Evolutionary conservation across 1,284 basidiomycete genomes (phyloP).

Genomic region (Fomitopsis pinicola): DNA sequence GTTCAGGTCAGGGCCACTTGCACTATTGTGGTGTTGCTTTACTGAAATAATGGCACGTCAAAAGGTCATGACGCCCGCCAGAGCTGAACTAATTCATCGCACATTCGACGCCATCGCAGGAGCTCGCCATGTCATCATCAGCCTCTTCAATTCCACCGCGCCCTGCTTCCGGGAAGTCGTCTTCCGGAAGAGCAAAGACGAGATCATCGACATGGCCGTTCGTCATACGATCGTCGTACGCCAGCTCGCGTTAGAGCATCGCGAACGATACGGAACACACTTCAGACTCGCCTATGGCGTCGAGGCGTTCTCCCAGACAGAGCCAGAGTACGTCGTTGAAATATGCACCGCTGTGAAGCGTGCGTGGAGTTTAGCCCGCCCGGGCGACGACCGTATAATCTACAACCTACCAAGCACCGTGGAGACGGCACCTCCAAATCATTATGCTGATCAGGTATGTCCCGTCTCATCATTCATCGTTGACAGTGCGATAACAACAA

Average conservation of each 20-base stretch:
- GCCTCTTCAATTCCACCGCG: constrained; percentile 99
- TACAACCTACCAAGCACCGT: constrained; percentile 99
- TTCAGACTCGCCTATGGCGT: constrained; percentile 99
- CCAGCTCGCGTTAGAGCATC: constrained; percentile 80
- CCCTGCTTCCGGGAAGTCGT: constrained; percentile 94
- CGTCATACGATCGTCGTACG: constrained; percentile 87
- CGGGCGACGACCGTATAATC: constrained; percentile 81
- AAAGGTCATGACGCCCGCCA: constrained; percentile 91
- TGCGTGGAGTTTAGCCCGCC: constrained; percentile 83
- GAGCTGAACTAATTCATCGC: constrained; percentile 91
- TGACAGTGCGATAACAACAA: constrained; percentile 1
- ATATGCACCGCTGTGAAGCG: constrained; percentile 93
- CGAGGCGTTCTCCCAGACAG: constrained; percentile 98
- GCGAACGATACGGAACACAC: constrained; percentile 80
- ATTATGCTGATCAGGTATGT: constrained; percentile 91
- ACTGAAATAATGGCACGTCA: constrained; percentile 11
- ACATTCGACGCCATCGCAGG: constrained; percentile 92
- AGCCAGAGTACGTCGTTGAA: constrained; percentile 91
- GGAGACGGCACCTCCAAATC: constrained; percentile 95
- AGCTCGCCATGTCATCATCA: constrained; percentile 89
- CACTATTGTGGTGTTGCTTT: background rate
- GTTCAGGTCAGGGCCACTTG: constrained; percentile 69
- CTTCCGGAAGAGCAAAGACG: constrained; percentile 88
- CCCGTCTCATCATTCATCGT: background rate
- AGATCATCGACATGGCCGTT: constrained; percentile 88